These are phyloP conservation scores for Alternaria metachromatica DNA, from an alignment of 2,329 filamentous ascomycete genomes.

Conservation along the genomic window DNA sequence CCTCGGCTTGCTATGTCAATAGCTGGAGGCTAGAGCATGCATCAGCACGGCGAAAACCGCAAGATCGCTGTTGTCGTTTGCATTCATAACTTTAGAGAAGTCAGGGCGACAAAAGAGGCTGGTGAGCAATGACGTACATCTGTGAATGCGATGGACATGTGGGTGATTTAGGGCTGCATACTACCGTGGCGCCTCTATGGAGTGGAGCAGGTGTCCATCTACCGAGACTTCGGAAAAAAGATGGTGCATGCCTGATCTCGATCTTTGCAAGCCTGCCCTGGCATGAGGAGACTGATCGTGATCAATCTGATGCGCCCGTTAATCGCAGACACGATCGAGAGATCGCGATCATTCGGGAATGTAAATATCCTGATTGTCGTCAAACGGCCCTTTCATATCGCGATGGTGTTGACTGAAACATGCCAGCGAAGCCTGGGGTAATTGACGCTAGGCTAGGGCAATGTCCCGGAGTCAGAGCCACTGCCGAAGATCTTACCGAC, in stretches of 20 bases:
- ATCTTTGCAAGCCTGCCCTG: background rate
- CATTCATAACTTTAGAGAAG: background rate
- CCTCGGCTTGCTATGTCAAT: background rate
- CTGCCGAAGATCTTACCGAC: constrained; percentile 11
- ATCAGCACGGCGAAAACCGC: background rate
- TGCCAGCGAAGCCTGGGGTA: constrained; percentile 16
- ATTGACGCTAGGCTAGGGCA: background rate
- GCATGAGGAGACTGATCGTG: constrained; percentile 1
- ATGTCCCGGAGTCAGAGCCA: background rate
- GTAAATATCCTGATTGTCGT: background rate
- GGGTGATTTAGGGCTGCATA: background rate
- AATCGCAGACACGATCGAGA: background rate
- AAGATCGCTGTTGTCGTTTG: background rate
- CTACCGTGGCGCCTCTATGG: constrained; percentile 1
- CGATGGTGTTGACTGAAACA: constrained; percentile 20
- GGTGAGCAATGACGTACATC: constrained; percentile 2
- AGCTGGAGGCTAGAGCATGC: background rate
- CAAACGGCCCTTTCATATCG: background rate
- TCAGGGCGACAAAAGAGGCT: background rate
- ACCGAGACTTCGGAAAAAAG: constrained; percentile 2
- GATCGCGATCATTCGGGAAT: background rate
- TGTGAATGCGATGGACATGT: background rate
- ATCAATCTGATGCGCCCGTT: background rate
- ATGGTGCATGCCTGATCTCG: background rate
- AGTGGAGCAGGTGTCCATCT: constrained; percentile 4